Conservation (phyloP, 768 basidiomycete species). For the Lepiota subincarnata region DNA sequence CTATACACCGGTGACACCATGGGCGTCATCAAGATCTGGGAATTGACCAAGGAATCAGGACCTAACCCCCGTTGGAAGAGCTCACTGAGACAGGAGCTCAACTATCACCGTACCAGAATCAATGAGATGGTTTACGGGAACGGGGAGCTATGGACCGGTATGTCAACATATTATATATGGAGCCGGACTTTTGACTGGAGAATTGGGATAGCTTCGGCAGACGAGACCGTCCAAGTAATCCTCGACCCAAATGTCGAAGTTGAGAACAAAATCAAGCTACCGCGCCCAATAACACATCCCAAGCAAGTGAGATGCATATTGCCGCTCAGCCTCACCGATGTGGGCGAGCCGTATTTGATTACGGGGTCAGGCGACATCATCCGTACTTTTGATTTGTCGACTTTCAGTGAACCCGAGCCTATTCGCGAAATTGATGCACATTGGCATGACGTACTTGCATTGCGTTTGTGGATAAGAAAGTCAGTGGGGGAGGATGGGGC, state of each 20-base stretch:
- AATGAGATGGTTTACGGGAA: conserved; percentile 64
- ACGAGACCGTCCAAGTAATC: conserved; percentile 74
- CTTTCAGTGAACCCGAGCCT: conserved; percentile 61
- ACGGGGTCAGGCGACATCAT: conserved; percentile 85
- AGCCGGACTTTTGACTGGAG: not conserved
- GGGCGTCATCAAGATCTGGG: conserved; percentile 85
- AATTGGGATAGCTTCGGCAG: conserved; percentile 67
- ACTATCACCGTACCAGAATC: conserved; percentile 78
- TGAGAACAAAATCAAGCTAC: conserved; percentile 27
- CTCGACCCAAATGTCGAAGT: conserved; percentile 33
- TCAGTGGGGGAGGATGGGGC: conserved; percentile 38
- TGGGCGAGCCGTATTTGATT: conserved; percentile 71
- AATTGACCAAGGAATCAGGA: conserved; percentile 43
- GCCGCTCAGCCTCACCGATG: conserved; percentile 56
- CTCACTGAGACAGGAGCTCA: conserved; percentile 50
- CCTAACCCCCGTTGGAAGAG: conserved; percentile 44
- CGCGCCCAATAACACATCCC: conserved; percentile 55
- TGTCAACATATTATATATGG: not conserved
- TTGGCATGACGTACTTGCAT: conserved; percentile 81
- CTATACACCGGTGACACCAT: conserved; percentile 90
- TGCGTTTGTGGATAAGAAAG: conserved; percentile 68
- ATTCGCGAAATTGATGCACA: conserved; percentile 80
- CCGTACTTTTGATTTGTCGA: conserved; percentile 74
- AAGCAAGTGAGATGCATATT: conserved; percentile 70
- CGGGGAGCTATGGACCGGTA: conserved; percentile 91